Evolutionary conservation across 352 stramenopile species (phyloP).

Genomic region (Phytophthora agathidicida): DNA sequence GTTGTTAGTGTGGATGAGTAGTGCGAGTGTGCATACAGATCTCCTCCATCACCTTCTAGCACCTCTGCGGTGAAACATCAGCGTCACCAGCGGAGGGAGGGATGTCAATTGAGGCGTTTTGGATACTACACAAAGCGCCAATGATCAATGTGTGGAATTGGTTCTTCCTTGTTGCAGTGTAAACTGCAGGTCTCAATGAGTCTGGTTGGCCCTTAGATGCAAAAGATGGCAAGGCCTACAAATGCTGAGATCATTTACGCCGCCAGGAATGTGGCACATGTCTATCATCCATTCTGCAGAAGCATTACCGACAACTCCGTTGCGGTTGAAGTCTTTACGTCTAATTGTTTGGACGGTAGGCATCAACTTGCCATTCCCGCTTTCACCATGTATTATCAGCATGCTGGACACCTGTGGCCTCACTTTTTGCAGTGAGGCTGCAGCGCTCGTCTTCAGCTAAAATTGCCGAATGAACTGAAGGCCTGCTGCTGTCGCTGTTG

Average conservation of each 20-base stretch:
- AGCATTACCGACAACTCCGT: conserved; percentile 10
- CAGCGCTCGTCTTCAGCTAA: conserved; percentile 29
- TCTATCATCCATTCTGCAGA: conserved; percentile 23
- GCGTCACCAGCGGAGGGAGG: conserved; percentile 13
- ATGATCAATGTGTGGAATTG: conserved; percentile 17
- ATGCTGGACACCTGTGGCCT: conserved; percentile 4
- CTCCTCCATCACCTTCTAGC: conserved; percentile 28
- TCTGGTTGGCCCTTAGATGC: not conserved
- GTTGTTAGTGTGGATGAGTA: conserved; percentile 22
- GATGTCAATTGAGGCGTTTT: conserved; percentile 36
- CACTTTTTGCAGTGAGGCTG: conserved; percentile 14
- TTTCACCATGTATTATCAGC: conserved; percentile 33
- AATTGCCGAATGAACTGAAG: conserved; percentile 64
- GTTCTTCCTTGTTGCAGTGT: conserved; percentile 8
- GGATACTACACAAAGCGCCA: conserved; percentile 26
- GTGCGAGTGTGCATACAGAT: conserved; percentile 36
- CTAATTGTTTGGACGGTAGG: conserved; percentile 27
- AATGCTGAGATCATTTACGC: not conserved
- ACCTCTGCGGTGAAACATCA: conserved; percentile 31
- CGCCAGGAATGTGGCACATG: conserved; percentile 11
- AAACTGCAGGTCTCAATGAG: not conserved
- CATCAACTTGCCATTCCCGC: conserved; percentile 15
- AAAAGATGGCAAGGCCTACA: not conserved
- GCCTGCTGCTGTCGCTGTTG: conserved; percentile 65
- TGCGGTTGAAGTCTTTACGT: conserved; percentile 20